phyloP scores from a whole-genome alignment of 2,329 filamentous ascomycete species.

The Myrmaecium sp. region DNA sequence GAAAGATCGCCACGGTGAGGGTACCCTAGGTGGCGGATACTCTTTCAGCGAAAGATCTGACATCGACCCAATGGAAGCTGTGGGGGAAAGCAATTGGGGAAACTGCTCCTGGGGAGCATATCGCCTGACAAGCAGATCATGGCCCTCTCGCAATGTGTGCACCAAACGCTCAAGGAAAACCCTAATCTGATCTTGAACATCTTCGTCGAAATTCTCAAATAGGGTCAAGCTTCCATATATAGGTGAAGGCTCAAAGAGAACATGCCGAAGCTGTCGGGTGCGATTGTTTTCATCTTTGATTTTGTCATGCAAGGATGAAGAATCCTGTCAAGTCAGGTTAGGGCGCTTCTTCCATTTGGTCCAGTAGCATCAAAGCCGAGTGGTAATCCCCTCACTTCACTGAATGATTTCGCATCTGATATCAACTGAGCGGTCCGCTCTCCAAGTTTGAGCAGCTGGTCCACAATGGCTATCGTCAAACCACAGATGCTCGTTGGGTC shows the following conservation, averaged over 20 bases:
- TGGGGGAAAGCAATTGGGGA: too few species aligned
- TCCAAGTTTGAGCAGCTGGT: slow-evolving; percentile 7
- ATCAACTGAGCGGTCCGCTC: slow-evolving; percentile 6
- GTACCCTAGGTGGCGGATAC: too few species aligned
- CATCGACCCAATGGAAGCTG: too few species aligned
- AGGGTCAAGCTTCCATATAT: slow-evolving; percentile 3
- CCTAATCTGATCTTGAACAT: slow-evolving; percentile 6
- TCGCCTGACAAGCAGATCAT: slow-evolving; percentile 3
- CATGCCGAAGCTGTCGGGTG: slow-evolving; percentile 4
- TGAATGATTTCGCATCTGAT: slow-evolving; percentile 6
- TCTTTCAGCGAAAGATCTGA: too few species aligned
- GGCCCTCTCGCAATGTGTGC: slow-evolving; percentile 4
- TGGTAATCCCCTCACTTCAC: slow-evolving; percentile 4
- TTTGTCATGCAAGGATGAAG: slow-evolving; percentile 1
- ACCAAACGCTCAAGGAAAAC: slow-evolving; percentile 3
- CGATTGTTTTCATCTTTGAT: slow-evolving; percentile 6
- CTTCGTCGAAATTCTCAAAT: slow-evolving; percentile 5
- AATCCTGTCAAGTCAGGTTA: too few species aligned
- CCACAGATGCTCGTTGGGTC: slow-evolving; percentile 5
- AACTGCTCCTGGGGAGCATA: slow-evolving; percentile 2
- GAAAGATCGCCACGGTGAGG: background rate
- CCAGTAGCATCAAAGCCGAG: too few species aligned
- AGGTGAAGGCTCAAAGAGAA: slow-evolving; percentile 5
- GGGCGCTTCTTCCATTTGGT: too few species aligned
- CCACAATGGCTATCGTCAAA: slow-evolving; percentile 5